These are phyloP conservation scores for Cornus controversa DNA, from an alignment of 148 eudicot genomes.

Conservation along the genomic window DNA sequence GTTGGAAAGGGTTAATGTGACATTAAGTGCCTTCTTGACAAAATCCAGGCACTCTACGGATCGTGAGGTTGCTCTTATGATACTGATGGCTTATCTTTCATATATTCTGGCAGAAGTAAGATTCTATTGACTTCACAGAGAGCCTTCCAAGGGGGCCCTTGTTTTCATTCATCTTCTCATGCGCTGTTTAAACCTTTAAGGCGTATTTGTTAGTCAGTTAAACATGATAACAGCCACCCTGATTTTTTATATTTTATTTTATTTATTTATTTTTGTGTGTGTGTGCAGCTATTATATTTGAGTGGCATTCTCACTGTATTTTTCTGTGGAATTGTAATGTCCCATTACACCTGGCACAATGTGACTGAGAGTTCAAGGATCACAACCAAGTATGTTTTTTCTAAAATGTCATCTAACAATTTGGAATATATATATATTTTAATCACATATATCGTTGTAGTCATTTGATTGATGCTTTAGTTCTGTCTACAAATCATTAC, in stretches of 20 bases:
- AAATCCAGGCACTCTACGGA: slow-evolving; percentile 79
- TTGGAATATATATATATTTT: background rate
- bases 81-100: slow-evolving; percentile 86
- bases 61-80: slow-evolving; percentile 87
- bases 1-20: background rate
- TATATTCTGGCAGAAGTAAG: slow-evolving; percentile 85
- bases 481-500: slow-evolving; percentile 19
- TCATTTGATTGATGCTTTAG: background rate
- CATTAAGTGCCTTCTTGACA: slow-evolving; percentile 6
- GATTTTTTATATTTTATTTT: too few relatives aligned
- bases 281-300: slow-evolving; percentile 62
- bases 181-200: background rate
- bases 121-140: background rate
- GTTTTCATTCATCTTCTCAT: slow-evolving; percentile 3
- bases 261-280: too few relatives aligned
- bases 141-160: background rate
- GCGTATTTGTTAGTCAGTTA: slow-evolving; percentile 7
- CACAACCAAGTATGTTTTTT: slow-evolving; percentile 65
- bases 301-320: slow-evolving; percentile 91
- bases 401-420: background rate
- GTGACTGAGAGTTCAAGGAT: slow-evolving; percentile 82
- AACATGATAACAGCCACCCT: background rate
- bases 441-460: background rate
- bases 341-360: slow-evolving; percentile 91
- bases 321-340: slow-evolving; percentile 94